Percentiles rank a stretch among this genome's conserved stretches.
phyloP scores from a whole-genome alignment of 345 rosid species.

The Eucalyptus marginata region DNA sequence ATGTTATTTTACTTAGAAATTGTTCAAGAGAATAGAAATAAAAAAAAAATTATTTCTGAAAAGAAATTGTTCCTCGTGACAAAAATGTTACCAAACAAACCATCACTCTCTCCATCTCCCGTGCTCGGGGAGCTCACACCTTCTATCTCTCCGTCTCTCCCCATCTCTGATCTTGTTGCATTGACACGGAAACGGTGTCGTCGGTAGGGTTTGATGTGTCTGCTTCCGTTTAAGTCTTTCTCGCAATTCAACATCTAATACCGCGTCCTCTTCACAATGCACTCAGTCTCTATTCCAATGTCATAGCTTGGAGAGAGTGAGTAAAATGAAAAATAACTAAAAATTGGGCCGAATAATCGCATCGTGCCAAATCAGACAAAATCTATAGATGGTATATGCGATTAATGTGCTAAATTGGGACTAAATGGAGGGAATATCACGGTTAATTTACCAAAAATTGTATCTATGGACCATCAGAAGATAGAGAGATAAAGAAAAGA shows the following conservation, averaged over 20 bases:
- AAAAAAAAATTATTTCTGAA: rapidly evolving
- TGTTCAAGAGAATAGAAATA: too few relatives aligned
- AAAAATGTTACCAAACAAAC: rapidly evolving
- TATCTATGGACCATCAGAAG: background rate
- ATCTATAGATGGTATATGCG: background rate
- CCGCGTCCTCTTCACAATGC: background rate
- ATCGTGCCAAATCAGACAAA: background rate
- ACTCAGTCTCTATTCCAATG: background rate
- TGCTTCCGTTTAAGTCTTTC: background rate
- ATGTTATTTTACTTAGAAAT: rapidly evolving
- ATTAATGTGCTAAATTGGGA: background rate
- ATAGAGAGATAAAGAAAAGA: background rate
- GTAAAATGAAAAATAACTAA: background rate
- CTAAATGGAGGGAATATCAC: background rate
- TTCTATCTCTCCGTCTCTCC: background rate
- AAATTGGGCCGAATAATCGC: background rate
- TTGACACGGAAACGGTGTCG: background rate
- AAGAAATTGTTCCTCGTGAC: rapidly evolving
- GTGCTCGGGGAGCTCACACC: background rate
- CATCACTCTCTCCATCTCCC: background rate
- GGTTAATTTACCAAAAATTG: background rate
- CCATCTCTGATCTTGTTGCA: background rate
- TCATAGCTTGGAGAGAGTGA: background rate
- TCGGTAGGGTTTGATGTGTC: background rate
- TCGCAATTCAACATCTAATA: background rate